Evolutionary conservation across 1,139 yeast genomes (phyloP).

Genomic region (Williopsis jadinii): DNA sequence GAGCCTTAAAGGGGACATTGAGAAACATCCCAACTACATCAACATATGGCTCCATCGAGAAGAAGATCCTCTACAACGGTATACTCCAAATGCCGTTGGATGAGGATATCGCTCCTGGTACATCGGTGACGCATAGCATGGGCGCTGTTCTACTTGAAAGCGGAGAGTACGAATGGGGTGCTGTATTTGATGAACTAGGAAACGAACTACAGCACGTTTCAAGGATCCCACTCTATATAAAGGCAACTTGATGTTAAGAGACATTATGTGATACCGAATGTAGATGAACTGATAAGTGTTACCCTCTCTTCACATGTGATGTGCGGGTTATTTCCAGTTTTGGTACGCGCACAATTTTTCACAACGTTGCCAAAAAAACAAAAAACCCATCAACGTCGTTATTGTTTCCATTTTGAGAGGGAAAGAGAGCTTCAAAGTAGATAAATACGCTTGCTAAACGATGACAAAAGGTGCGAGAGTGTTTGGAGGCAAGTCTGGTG

Average conservation of each 20-base stretch:
- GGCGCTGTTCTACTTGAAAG: constrained; percentile 58
- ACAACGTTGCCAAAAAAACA: too few relatives aligned
- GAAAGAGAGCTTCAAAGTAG: too few relatives aligned
- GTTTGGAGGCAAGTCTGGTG: constrained; percentile 62
- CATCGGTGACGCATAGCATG: constrained; percentile 32
- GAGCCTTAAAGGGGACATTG: constrained; percentile 46
- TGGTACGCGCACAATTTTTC: too few relatives aligned
- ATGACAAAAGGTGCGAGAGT: constrained; percentile 42
- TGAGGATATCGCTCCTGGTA: constrained; percentile 36
- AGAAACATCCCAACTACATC: constrained; percentile 54
- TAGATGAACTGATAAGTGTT: too few relatives aligned
- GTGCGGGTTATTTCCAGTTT: too few relatives aligned
- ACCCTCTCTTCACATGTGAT: too few relatives aligned
- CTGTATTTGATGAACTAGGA: constrained; percentile 47
- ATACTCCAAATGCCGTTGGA: constrained; percentile 48
- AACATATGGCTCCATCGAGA: constrained; percentile 34
- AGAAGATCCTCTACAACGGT: constrained; percentile 56
- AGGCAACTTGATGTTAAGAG: constrained; percentile 14
- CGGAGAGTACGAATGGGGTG: constrained; percentile 80
- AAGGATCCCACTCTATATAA: constrained; percentile 28
- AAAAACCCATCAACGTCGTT: too few relatives aligned
- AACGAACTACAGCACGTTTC: constrained; percentile 26
- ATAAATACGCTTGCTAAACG: not conserved
- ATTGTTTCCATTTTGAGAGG: too few relatives aligned
- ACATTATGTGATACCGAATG: too few relatives aligned